These are phyloP conservation scores for Talaromyces albobiverticillius DNA, from an alignment of 2,329 filamentous ascomycete species.

Conservation along the genomic window DNA sequence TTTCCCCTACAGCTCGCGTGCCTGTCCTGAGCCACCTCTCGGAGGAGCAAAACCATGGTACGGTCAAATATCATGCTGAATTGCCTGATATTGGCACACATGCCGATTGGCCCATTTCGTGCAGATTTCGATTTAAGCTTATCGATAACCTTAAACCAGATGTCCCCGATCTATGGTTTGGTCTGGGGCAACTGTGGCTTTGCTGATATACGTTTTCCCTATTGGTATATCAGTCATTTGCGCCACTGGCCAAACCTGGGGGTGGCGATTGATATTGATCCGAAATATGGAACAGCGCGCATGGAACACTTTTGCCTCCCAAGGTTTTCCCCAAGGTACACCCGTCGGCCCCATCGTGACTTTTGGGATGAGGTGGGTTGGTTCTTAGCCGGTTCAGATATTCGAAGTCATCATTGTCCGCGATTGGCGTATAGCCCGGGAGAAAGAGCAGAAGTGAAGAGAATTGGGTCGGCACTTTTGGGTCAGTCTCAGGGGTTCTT, in stretches of 20 bases:
- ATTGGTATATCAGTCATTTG: background rate
- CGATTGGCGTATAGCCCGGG: background rate
- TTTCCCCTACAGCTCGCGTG: background rate
- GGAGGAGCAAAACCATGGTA: slow-evolving; percentile 1
- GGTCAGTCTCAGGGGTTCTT: no score
- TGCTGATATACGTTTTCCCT: background rate
- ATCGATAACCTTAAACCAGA: background rate
- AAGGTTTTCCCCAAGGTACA: background rate
- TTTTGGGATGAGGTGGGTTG: background rate
- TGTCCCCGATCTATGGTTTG: background rate
- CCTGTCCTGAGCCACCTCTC: background rate
- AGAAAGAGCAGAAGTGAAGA: background rate
- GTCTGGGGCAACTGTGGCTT: slow-evolving; percentile 5
- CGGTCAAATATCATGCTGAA: background rate
- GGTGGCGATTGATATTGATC: background rate
- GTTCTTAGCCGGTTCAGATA: background rate
- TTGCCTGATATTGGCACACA: slow-evolving; percentile 1
- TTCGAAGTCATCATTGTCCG: no score
- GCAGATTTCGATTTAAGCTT: background rate
- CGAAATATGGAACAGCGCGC: background rate
- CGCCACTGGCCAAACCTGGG: background rate
- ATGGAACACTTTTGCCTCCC: no score
- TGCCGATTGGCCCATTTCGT: background rate
- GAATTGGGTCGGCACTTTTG: no score
- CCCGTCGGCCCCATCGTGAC: no score